Evolutionary conservation across 352 stramenopile species (phyloP), one percentile per base, ranked within the genome.

Genomic region (Phytophthora agathidicida): DNA sequence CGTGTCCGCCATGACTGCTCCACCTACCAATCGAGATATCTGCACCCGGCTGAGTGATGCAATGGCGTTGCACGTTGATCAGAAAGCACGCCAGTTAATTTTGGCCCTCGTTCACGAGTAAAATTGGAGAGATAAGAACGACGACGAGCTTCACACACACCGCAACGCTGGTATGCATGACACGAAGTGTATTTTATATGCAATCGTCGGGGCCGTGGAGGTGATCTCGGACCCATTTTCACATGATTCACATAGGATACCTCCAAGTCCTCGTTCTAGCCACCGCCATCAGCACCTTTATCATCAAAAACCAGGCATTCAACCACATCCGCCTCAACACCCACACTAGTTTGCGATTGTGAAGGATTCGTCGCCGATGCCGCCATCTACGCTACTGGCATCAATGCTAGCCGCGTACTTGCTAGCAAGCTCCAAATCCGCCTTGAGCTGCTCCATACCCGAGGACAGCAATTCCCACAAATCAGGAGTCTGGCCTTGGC

Each of bases 361-460:
- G 20, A 90, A 72, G 14, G 75, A 65, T 50, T 90, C 75, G 19
- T 93, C 81, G 10, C 81, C 80, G 31, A 60, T 57, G 23, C 67
- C 62, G 31, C 70, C 71, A 35, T 80, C 66, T 30, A 71, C 67
- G 52, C 68, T 75, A 51, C 71, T 70, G 22, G 66, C 56, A 38
- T 95, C 86, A 50, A 95, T 92, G 61, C 85, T 95, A 19, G 80
- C 80, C 7, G 84, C 84, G 53, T 93, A 93, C 66, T 93, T 94
- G 71, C 84, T 93, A 7, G 86, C 84, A 41, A 96, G 71, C 64
- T 96, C 84, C 43, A 96, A 42, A 43, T 96, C 86, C 17, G 84
- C 83, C 71, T 96, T 94, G 10, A 96, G 75, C 69, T 96, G 86
- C 60, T 96, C 86, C 86, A 96, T 94, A n/a, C 86, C 86, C 1